Evolutionary conservation across 345 rosid species (phyloP).

Genomic region (Corchorus olitorius): DNA sequence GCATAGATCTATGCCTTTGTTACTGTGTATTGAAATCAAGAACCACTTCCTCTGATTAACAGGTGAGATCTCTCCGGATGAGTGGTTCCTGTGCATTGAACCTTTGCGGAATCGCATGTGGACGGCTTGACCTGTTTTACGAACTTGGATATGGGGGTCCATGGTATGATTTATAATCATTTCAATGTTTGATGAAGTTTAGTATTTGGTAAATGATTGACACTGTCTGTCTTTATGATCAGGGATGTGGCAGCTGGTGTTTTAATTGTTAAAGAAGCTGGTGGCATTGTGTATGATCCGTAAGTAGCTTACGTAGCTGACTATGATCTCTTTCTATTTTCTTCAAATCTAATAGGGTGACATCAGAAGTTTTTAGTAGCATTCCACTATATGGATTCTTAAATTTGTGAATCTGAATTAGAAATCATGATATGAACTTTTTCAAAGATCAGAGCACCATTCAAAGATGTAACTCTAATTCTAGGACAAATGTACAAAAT

Average conservation of each 20-base stretch:
- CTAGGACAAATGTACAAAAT: slow-evolving; percentile 8
- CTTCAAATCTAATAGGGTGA: not conserved
- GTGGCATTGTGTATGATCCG: slow-evolving; percentile 94
- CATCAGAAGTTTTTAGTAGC: not conserved
- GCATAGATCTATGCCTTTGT: not conserved
- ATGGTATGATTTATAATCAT: slow-evolving; percentile 50
- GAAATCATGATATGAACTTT: not conserved
- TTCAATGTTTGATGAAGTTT: not conserved
- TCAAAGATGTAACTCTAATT: not conserved
- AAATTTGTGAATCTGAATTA: not conserved
- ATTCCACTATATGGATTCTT: not conserved
- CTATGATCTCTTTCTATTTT: not conserved
- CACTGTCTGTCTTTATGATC: slow-evolving; percentile 17
- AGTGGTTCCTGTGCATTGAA: slow-evolving; percentile 92
- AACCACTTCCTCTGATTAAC: slow-evolving; percentile 27
- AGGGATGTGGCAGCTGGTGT: slow-evolving; percentile 97
- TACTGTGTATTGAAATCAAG: slow-evolving; percentile 4
- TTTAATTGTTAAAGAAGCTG: slow-evolving; percentile 87
- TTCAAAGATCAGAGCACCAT: not conserved
- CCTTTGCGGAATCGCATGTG: slow-evolving; percentile 93
- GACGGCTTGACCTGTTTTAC: slow-evolving; percentile 84
- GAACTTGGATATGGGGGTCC: slow-evolving; percentile 89
- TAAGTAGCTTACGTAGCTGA: slow-evolving; percentile 39
- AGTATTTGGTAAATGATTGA: not conserved
- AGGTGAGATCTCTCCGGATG: slow-evolving; percentile 96